These are phyloP conservation scores for Wallacemonas collosoma DNA, from an alignment of 208 protist species.

Conservation along the genomic window DNA sequence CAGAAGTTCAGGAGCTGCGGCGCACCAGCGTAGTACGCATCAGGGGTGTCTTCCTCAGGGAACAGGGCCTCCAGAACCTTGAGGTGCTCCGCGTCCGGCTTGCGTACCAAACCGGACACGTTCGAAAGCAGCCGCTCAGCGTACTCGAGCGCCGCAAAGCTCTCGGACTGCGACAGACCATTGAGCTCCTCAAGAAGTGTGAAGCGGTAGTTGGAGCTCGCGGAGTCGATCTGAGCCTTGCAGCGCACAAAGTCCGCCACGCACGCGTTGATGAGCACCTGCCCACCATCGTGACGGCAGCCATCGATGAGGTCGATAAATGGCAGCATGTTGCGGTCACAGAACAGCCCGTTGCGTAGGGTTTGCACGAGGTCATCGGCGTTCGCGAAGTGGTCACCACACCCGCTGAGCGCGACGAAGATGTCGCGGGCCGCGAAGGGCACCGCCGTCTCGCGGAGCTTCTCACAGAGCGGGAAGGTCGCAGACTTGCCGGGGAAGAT, in stretches of 20 bases:
- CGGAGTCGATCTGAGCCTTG: conserved; percentile 81
- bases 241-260: conserved; percentile 83
- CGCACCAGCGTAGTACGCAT: conserved; percentile 59
- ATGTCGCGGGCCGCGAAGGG: conserved; percentile 71
- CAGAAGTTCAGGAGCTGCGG: conserved; percentile 64
- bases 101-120: conserved; percentile 66
- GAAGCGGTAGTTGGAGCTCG: conserved; percentile 81
- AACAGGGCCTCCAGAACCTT: conserved; percentile 68
- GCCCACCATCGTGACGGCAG: conserved; percentile 79
- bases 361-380: conserved; percentile 82
- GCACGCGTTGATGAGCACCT: conserved; percentile 90
- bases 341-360: conserved; percentile 82
- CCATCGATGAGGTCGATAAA: conserved; percentile 81
- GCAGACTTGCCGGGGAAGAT: conserved; percentile 54
- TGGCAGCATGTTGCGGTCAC: conserved; percentile 80
- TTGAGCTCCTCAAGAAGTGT: conserved; percentile 89
- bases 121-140: conserved; percentile 76
- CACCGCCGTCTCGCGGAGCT: conserved; percentile 52
- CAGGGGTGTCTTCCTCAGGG: conserved; percentile 49
- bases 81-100: conserved; percentile 40
- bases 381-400: conserved; percentile 79
- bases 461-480: conserved; percentile 48
- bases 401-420: conserved; percentile 88
- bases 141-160: conserved; percentile 77
- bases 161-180: conserved; percentile 86